phyloP scores from a whole-genome alignment of 2,329 filamentous ascomycete species.

The Cercospora sesami region DNA sequence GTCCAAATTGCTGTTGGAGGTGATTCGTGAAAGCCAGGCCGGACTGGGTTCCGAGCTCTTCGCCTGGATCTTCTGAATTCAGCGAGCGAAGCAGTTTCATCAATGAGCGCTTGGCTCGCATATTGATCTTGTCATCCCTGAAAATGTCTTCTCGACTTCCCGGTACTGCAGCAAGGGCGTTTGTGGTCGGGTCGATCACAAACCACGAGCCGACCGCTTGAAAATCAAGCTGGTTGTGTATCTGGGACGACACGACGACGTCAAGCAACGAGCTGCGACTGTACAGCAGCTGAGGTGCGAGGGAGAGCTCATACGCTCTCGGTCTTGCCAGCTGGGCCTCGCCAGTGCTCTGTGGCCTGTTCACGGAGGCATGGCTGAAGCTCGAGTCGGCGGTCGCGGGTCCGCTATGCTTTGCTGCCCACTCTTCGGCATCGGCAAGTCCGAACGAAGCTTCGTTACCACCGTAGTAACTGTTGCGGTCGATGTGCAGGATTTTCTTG shows the following conservation, averaged over 20 bases:
- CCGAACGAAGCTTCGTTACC: conserved; percentile 81
- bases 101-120: conserved; percentile 77
- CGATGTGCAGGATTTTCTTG: conserved; percentile 88
- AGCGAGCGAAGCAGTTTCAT: conserved; percentile 96
- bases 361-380: conserved; percentile 41
- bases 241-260: conserved; percentile 81
- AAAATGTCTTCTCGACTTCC: conserved; percentile 92
- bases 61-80: conserved; percentile 62
- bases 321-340: conserved; percentile 55
- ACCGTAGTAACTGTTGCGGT: conserved; percentile 85
- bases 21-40: conserved; percentile 59
- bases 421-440: conserved; percentile 75
- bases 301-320: conserved; percentile 76
- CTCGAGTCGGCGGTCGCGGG: conserved; percentile 4
- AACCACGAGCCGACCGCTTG: conserved; percentile 91
- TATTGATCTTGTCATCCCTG: conserved; percentile 70
- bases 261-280: conserved; percentile 74
- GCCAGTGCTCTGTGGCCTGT: conserved; percentile 29
- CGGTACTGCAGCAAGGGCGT: conserved; percentile 62
- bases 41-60: conserved; percentile 61
- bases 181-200: conserved; percentile 56
- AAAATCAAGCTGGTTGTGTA: conserved; percentile 89
- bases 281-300: conserved; percentile 86
- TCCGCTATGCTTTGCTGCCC: conserved; percentile 55
- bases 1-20: conserved; percentile 54